Conservation (phyloP, 805 yeast genomes). For the Lachancea waltii region DNA sequence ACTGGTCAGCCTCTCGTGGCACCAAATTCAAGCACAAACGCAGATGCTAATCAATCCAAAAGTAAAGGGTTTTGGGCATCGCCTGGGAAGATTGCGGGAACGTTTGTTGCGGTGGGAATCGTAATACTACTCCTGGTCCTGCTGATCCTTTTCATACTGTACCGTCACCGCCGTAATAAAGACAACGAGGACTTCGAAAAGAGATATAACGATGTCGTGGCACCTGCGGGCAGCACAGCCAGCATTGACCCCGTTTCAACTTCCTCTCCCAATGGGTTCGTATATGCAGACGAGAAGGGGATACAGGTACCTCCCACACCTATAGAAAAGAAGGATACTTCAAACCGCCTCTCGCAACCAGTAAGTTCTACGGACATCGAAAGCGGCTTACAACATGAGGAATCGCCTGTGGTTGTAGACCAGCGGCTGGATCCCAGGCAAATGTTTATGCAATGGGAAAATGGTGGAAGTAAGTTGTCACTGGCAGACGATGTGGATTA, state of each 20-base stretch:
- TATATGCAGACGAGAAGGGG: constrained; percentile 22
- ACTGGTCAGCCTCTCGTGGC: constrained; percentile 7
- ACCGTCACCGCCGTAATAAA: constrained; percentile 18
- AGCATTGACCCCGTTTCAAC: constrained; percentile 14
- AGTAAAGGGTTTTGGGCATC: constrained; percentile 49
- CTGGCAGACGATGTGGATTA: constrained; percentile 46
- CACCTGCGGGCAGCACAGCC: constrained; percentile 10
- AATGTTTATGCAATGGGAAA: constrained; percentile 19
- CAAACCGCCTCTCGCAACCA: constrained; percentile 3
- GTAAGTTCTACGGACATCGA: constrained; percentile 1
- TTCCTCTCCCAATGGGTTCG: constrained; percentile 15
- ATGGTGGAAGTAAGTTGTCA: constrained; percentile 23
- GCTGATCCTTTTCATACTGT: constrained; percentile 35
- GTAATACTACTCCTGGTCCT: constrained; percentile 42
- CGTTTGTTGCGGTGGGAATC: constrained; percentile 73
- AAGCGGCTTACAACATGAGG: constrained; percentile 2
- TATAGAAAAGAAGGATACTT: constrained; percentile 1
- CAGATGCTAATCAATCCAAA: constrained; percentile 13
- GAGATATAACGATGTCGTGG: constrained; percentile 20
- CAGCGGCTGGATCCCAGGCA: constrained; percentile 34
- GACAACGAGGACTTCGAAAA: constrained; percentile 23
- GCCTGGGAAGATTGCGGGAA: constrained; percentile 79
- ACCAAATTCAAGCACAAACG: constrained; percentile 1
- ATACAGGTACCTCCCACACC: constrained; percentile 10
- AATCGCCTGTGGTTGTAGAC: constrained; percentile 32